phyloP scores from a whole-genome alignment of 2,329 filamentous ascomycete genomes.

The Beauveria australis region DNA sequence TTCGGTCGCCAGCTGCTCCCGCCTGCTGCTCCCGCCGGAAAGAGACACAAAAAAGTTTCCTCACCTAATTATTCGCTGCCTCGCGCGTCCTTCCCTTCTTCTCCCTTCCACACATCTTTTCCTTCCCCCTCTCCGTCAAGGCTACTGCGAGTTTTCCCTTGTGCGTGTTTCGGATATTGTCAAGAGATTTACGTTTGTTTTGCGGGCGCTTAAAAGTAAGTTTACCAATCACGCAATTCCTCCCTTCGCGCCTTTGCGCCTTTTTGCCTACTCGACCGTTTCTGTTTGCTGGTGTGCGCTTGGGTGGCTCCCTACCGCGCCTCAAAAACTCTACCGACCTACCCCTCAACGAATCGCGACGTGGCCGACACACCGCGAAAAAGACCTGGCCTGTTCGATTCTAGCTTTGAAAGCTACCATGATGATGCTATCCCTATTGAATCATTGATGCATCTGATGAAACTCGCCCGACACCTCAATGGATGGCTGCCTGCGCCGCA shows the following conservation, averaged over 20 bases:
- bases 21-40: background rate
- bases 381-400: background rate
- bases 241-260: background rate
- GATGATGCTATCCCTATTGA: background rate
- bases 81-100: constrained; percentile 8
- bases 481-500: background rate
- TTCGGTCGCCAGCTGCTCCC: background rate
- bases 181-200: constrained; percentile 37
- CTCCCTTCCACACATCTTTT: constrained; percentile 19
- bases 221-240: constrained; percentile 17
- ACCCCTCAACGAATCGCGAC: constrained; percentile 13
- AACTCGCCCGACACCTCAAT: background rate
- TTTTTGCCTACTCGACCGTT: constrained; percentile 13
- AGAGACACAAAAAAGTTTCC: constrained; percentile 27
- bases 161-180: constrained; percentile 37
- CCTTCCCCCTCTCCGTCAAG: constrained; percentile 25
- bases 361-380: background rate
- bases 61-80: constrained; percentile 9
- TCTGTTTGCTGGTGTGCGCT: constrained; percentile 16
- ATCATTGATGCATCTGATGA: background rate
- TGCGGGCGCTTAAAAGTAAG: constrained; percentile 48
- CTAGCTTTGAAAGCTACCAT: background rate
- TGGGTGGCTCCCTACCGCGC: constrained; percentile 12
- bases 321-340: constrained; percentile 11
- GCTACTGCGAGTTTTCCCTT: constrained; percentile 38